Evolutionary conservation across 2,329 filamentous ascomycete genomes (phyloP).

Genomic region (Xylariaceae sp.): DNA sequence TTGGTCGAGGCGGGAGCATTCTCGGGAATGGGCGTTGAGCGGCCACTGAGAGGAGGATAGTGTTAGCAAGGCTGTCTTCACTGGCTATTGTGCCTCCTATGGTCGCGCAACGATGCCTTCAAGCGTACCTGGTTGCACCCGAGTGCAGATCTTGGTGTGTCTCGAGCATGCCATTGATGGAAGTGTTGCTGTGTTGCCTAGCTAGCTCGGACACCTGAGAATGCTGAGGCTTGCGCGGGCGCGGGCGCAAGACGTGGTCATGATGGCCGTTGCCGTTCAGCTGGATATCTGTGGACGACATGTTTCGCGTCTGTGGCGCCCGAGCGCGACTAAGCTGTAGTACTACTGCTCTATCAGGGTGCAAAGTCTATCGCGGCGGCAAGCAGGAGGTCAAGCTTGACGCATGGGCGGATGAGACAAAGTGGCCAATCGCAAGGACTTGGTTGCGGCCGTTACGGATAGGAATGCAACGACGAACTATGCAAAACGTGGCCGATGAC

Average conservation of each 20-base stretch:
- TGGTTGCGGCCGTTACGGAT: background rate
- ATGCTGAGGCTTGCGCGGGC: constrained; percentile 48
- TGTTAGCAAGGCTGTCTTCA: constrained; percentile 6
- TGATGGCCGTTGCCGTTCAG: constrained; percentile 23
- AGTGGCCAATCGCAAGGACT: background rate
- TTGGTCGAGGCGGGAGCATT: constrained; percentile 93
- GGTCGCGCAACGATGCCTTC: no score
- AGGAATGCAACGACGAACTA: background rate
- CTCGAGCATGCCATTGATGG: constrained; percentile 35
- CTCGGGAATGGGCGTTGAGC: constrained; percentile 76
- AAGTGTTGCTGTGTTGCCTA: constrained; percentile 39
- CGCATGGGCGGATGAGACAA: background rate
- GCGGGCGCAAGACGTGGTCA: constrained; percentile 46
- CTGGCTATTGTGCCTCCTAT: no score
- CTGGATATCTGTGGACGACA: constrained; percentile 27
- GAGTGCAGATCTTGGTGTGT: constrained; percentile 36
- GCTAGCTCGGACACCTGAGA: constrained; percentile 43
- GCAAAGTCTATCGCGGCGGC: background rate
- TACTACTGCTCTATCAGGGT: background rate
- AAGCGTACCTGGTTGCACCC: constrained; percentile 42
- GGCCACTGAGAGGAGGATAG: constrained; percentile 53
- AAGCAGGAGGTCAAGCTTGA: background rate
- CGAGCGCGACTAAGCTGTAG: background rate
- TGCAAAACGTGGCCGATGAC: no score
- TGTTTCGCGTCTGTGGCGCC: constrained; percentile 6